Conservation (phyloP, 1,139 yeast species). For the Tardiomyces digboiensis region DNA sequence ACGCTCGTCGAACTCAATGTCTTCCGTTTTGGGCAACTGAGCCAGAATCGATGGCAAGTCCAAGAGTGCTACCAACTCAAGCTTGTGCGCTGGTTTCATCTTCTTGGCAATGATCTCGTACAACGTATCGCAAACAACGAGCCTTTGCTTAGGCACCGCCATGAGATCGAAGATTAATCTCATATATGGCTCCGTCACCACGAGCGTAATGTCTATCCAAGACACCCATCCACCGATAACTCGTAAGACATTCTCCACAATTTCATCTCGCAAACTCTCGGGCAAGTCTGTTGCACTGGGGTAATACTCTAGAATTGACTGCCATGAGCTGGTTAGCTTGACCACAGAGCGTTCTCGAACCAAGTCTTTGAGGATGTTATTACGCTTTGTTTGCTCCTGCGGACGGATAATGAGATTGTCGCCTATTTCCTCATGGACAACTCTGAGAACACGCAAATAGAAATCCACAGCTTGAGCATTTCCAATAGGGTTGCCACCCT, state of each 20-base stretch:
- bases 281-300: slow-evolving; percentile 8
- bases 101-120: slow-evolving; percentile 81
- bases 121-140: slow-evolving; percentile 62
- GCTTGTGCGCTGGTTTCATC: slow-evolving; percentile 82
- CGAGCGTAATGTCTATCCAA: slow-evolving; percentile 88
- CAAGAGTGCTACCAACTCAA: slow-evolving; percentile 62
- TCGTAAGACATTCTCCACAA: slow-evolving; percentile 49
- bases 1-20: slow-evolving; percentile 65
- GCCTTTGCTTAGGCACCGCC: slow-evolving; percentile 39
- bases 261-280: slow-evolving; percentile 25
- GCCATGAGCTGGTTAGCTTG: slow-evolving; percentile 61
- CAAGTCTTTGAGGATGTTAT: slow-evolving; percentile 66
- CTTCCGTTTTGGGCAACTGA: slow-evolving; percentile 21
- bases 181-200: slow-evolving; percentile 60
- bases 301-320: slow-evolving; percentile 39
- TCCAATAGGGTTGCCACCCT: slow-evolving; percentile 18
- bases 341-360: slow-evolving; percentile 72
- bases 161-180: slow-evolving; percentile 55
- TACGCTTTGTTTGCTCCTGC: slow-evolving; percentile 49
- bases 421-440: slow-evolving; percentile 87
- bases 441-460: slow-evolving; percentile 60
- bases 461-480: slow-evolving; percentile 58
- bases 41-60: slow-evolving; percentile 50
- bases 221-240: slow-evolving; percentile 81
- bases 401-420: slow-evolving; percentile 76